Conservation (phyloP, 768 basidiomycete genomes). For the Myochromella boudieri region DNA sequence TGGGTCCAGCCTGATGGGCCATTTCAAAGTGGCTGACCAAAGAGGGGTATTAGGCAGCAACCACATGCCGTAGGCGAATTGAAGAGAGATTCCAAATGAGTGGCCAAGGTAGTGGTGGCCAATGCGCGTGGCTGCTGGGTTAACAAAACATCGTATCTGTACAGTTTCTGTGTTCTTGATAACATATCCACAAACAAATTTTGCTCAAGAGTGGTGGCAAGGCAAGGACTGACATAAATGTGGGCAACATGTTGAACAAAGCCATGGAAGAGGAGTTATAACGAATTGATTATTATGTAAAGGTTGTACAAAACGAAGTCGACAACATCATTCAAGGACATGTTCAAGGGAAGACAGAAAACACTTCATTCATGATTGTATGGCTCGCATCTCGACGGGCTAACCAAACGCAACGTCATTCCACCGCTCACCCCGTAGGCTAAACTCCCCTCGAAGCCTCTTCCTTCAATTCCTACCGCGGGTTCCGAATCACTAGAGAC, state of each 20-base stretch:
- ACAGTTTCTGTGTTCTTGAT: too few relatives aligned
- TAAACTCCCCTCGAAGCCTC: slow-evolving; percentile 4
- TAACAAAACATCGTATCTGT: neutral
- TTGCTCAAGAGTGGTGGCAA: too few relatives aligned
- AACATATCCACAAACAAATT: too few relatives aligned
- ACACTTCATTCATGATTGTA: too few relatives aligned
- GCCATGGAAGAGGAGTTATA: too few relatives aligned
- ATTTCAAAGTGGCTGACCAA: too few relatives aligned
- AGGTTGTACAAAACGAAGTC: too few relatives aligned
- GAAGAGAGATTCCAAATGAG: neutral
- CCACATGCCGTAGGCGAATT: neutral
- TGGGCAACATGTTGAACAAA: too few relatives aligned
- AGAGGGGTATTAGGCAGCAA: neutral
- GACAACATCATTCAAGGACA: too few relatives aligned
- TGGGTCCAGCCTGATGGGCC: neutral
- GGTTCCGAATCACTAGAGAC: slow-evolving; percentile 4
- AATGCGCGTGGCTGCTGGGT: neutral
- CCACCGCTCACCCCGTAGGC: slow-evolving; percentile 6
- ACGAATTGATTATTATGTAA: too few relatives aligned
- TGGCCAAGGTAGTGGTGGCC: neutral
- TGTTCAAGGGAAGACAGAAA: too few relatives aligned
- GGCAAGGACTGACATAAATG: too few relatives aligned
- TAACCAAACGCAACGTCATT: slow-evolving; percentile 19
- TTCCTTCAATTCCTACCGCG: neutral
- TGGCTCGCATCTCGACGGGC: neutral